A percentile compares a stretch with the other conserved stretches of the same genome.
Evolutionary conservation across 306 rosid genomes (phyloP).

Genomic region (Sphenostylis stenocarpa): DNA sequence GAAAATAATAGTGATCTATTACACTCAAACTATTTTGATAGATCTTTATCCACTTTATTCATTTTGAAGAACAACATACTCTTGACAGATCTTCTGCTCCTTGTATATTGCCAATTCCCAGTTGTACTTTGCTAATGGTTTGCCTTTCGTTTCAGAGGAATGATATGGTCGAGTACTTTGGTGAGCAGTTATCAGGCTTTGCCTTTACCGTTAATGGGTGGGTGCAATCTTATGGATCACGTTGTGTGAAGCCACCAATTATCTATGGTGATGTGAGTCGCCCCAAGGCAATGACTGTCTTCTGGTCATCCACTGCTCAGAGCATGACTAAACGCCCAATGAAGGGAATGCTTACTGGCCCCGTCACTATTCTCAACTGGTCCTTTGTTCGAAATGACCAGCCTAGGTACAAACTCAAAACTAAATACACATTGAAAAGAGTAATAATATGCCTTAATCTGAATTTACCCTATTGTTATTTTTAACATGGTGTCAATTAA

Average conservation of each 20-base stretch:
- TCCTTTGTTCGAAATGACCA: conserved; percentile 87
- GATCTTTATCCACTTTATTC: background rate
- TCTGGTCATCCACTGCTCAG: conserved; percentile 89
- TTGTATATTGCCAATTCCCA: background rate
- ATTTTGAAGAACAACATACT: background rate
- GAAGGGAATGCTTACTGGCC: conserved; percentile 99
- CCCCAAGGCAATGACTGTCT: conserved; percentile 90
- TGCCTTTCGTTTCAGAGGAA: conserved; percentile 66
- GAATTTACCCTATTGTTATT: background rate
- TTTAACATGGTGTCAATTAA: conserved; percentile 12
- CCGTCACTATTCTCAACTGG: conserved; percentile 97
- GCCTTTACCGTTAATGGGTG: conserved; percentile 90
- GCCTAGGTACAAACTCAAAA: conserved; percentile 47
- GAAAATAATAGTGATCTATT: no score
- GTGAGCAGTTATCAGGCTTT: conserved; percentile 89
- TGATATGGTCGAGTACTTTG: conserved; percentile 95
- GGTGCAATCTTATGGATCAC: conserved; percentile 97
- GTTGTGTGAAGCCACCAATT: conserved; percentile 97
- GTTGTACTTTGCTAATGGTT: conserved; percentile 17
- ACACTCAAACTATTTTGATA: no score
- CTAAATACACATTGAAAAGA: background rate
- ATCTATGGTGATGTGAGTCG: conserved; percentile 97
- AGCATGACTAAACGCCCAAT: conserved; percentile 81
- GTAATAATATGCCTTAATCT: background rate
- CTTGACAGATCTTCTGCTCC: background rate